A percentile compares a stretch with the other conserved stretches of the same genome.
These are phyloP conservation scores for Croton laevigatus DNA, from an alignment of 441 rosid species.

Conservation along the genomic window DNA sequence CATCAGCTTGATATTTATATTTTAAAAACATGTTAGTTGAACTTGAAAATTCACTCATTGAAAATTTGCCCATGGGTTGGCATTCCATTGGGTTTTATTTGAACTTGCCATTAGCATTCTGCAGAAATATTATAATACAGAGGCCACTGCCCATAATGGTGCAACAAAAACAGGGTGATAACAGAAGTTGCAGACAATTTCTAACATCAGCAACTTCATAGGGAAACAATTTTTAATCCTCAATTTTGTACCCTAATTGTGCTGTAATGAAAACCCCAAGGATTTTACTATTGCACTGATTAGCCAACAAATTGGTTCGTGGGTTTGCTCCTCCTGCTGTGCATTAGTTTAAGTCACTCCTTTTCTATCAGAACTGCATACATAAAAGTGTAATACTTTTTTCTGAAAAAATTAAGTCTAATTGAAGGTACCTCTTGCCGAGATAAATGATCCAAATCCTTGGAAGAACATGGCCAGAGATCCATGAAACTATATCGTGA, in stretches of 20 bases:
- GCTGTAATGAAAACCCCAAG: background rate
- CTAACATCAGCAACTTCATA: no score
- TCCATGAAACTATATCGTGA: slow-evolving; percentile 94
- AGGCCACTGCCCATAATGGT: background rate
- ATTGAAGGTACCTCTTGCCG: slow-evolving; percentile 76
- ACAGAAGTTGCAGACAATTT: background rate
- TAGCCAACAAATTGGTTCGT: background rate
- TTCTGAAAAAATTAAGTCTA: background rate
- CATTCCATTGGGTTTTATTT: background rate
- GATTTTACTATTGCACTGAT: background rate
- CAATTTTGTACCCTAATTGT: background rate
- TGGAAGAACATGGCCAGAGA: slow-evolving; percentile 90
- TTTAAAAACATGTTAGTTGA: no score
- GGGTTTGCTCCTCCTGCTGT: background rate
- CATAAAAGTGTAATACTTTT: background rate
- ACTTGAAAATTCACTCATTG: no score
- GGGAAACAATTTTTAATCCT: background rate
- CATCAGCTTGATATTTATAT: no score
- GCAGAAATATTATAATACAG: no score
- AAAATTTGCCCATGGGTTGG: background rate
- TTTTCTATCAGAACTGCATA: background rate
- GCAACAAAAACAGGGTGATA: background rate
- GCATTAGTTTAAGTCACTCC: background rate
- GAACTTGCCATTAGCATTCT: no score
- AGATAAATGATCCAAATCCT: slow-evolving; percentile 82